phyloP scores from a whole-genome alignment of 768 basidiomycete genomes.

The Lactarius sp. region DNA sequence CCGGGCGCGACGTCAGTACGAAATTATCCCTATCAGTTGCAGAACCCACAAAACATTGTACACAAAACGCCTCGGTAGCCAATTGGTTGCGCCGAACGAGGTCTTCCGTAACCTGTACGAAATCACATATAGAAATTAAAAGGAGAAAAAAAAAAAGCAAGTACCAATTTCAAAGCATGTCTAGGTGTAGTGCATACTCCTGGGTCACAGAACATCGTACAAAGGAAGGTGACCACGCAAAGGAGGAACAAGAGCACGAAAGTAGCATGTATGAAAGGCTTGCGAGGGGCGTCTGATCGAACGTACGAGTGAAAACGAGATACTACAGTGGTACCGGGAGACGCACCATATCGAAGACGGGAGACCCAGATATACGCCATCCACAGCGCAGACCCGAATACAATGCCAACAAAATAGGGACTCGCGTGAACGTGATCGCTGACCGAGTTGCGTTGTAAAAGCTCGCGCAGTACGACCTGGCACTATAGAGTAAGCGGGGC shows the following conservation, averaged over 20 bases:
- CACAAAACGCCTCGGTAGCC: neutral
- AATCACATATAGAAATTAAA: neutral
- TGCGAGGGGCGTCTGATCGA: neutral
- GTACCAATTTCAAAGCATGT: slow-evolving; percentile 3
- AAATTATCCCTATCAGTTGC: neutral
- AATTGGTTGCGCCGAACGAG: neutral
- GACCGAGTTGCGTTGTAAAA: neutral
- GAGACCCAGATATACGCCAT: slow-evolving; percentile 7
- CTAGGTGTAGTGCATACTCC: neutral
- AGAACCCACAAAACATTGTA: slow-evolving; percentile 2
- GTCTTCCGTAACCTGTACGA: neutral
- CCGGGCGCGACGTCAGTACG: neutral
- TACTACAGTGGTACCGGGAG: neutral
- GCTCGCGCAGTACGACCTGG: neutral
- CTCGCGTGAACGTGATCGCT: neutral
- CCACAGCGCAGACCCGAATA: neutral
- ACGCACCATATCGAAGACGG: slow-evolving; percentile 9
- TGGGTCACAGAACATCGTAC: neutral
- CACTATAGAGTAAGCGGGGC: neutral
- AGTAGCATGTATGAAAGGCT: neutral
- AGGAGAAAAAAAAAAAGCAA: neutral
- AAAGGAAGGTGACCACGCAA: neutral
- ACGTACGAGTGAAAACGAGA: neutral
- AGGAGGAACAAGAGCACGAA: neutral
- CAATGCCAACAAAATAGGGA: neutral